Conservation (phyloP, 2,329 filamentous ascomycete species). For the Macrophomina pseudophaseolina region DNA sequence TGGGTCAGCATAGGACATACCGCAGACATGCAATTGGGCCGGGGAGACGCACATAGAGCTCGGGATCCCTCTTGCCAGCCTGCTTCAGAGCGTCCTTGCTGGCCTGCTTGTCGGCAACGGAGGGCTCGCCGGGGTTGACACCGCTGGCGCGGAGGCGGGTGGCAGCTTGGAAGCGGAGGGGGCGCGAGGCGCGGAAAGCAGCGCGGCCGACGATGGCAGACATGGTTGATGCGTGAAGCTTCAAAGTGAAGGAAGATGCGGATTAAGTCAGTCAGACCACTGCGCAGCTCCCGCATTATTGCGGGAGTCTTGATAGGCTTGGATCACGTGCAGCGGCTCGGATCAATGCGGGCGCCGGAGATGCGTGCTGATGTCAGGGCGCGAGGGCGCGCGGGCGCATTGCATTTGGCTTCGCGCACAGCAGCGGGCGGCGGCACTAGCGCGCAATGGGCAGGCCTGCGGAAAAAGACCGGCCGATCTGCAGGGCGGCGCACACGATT, state of each 20-base stretch:
- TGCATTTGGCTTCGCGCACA: background rate
- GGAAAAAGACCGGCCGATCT: conserved; percentile 14
- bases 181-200: conserved; percentile 51
- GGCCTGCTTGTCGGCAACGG: conserved; percentile 50
- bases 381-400: background rate
- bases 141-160: conserved; percentile 35
- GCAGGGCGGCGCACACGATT: conserved; percentile 21
- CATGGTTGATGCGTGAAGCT: conserved; percentile 39
- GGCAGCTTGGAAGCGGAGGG: conserved; percentile 48
- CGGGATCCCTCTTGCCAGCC: conserved; percentile 72
- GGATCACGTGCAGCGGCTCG: conserved; percentile 13
- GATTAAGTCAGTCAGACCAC: conserved; percentile 22
- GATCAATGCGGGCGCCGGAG: background rate
- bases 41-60: conserved; percentile 68
- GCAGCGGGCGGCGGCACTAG: conserved; percentile 1
- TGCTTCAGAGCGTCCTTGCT: conserved; percentile 60
- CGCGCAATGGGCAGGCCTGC: conserved; percentile 4
- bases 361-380: conserved; percentile 16
- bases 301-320: conserved; percentile 17
- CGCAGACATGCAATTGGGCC: conserved; percentile 29
- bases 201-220: conserved; percentile 53
- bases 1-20: background rate
- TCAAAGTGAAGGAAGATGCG: conserved; percentile 29
- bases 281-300: conserved; percentile 2
- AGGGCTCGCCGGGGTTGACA: conserved; percentile 43